Evolutionary conservation across 345 rosid species (phyloP), one percentile per base, ranked within the genome.

Genomic region (Euclidium syriacum): DNA sequence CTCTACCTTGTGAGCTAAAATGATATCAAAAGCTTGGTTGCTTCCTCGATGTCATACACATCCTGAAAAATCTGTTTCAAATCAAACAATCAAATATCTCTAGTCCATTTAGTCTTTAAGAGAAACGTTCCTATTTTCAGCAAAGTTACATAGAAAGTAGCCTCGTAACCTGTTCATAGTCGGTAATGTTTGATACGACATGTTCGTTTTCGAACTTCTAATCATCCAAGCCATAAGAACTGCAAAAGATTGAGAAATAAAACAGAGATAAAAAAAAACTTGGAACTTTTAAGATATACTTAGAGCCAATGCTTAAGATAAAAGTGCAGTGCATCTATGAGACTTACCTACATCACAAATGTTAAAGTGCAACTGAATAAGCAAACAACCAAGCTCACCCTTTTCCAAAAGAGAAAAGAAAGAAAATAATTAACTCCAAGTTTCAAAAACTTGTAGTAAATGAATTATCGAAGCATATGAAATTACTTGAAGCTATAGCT

Each of bases 1-100:
- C 17, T 19, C 30, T 34, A 87, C 97, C 97, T 87, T 94, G 62
- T 78, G 87, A 33, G 61, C 66, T 25, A 80, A 48, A 64, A 94
- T 86, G 66, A 94, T 86, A 54, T 87, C 95, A 69, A 90, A 85
- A 60, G 89, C 86, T 67, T 70, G 7, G 97, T 94, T 53, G 99
- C 97, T 76, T 94, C 99, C 79, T 94, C 97, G 40, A 90, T 74
- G 57, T 94, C 99, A 79, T 90, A 94, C 20, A 87, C 80, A 74
- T 95, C 99, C 62, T 83, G 86, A 38, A 85, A 85, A 73, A 95
- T 86, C 97, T 94, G 73, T 68, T 43, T 70, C 6, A 50, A 43
- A 62, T 51, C 14, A 63, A 22, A 3, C 26, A 46, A 14, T 44
- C 27, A 1, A 36, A 26, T 36, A 30, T 47, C 43, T 16, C 17